Evolutionary conservation across 352 stramenopile species (phyloP).

Genomic region (Stramenopiles sp.): DNA sequence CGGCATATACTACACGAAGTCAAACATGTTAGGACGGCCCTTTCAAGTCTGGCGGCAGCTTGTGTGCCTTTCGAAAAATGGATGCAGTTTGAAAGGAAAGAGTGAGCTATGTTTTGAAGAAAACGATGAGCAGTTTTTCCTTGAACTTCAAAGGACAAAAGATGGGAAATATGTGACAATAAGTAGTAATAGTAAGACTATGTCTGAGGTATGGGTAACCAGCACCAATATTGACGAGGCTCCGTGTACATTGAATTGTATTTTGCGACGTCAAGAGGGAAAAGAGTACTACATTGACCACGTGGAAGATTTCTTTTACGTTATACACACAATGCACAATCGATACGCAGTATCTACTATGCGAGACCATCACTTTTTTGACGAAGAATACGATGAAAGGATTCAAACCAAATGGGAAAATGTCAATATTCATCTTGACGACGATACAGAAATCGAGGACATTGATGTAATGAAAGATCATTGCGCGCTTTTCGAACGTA

Average conservation of each 20-base stretch:
- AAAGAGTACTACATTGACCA: constrained; percentile 63
- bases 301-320: constrained; percentile 37
- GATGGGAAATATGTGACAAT: constrained; percentile 50
- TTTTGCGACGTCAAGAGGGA: constrained; percentile 36
- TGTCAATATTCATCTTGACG: constrained; percentile 34
- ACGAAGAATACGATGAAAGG: background rate
- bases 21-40: background rate
- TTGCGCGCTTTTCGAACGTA: constrained; percentile 53
- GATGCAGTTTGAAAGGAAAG: background rate
- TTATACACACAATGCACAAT: constrained; percentile 51
- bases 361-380: constrained; percentile 11
- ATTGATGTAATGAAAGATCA: constrained; percentile 53
- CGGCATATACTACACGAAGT: background rate
- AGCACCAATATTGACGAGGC: constrained; percentile 8
- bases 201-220: constrained; percentile 48
- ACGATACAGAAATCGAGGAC: constrained; percentile 58
- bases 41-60: background rate
- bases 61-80: background rate
- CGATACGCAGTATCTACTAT: background rate
- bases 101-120: constrained; percentile 33
- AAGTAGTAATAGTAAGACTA: constrained; percentile 60
- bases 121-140: constrained; percentile 43
- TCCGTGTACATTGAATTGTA: constrained; percentile 29
- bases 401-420: constrained; percentile 25
- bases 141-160: constrained; percentile 58